Conservation (phyloP, 164 flowering plant species). For the Macadamia tetraphylla region DNA sequence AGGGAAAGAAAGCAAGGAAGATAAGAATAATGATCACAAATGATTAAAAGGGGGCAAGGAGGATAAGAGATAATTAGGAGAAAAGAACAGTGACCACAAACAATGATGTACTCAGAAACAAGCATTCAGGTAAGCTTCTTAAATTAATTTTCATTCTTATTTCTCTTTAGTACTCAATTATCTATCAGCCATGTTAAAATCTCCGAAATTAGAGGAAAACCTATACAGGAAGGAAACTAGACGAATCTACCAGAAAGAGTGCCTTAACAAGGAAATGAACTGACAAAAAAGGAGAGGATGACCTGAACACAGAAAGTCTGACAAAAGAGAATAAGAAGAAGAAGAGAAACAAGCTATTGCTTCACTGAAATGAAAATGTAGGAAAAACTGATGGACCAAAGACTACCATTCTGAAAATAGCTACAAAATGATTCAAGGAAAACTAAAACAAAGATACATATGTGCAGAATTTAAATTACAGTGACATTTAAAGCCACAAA, state of each 20-base stretch:
- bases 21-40: background rate
- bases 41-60: background rate
- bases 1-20: background rate
- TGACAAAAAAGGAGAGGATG: background rate
- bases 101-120: too few relatives aligned
- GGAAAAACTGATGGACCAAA: too few relatives aligned
- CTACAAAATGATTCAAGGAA: too few relatives aligned
- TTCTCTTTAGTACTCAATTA: background rate
- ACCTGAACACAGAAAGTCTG: background rate
- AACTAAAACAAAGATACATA: too few relatives aligned
- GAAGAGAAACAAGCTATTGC: background rate
- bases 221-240: background rate
- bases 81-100: background rate
- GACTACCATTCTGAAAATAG: too few relatives aligned
- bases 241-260: background rate
- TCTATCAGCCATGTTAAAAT: background rate
- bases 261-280: background rate
- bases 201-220: background rate
- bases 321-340: background rate
- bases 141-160: too few relatives aligned
- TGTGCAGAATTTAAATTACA: too few relatives aligned
- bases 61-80: background rate
- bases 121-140: too few relatives aligned
- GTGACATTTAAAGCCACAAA: too few relatives aligned
- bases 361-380: too few relatives aligned